Conservation (phyloP, 176 grass and related monocot species). For the Areca catechu region DNA sequence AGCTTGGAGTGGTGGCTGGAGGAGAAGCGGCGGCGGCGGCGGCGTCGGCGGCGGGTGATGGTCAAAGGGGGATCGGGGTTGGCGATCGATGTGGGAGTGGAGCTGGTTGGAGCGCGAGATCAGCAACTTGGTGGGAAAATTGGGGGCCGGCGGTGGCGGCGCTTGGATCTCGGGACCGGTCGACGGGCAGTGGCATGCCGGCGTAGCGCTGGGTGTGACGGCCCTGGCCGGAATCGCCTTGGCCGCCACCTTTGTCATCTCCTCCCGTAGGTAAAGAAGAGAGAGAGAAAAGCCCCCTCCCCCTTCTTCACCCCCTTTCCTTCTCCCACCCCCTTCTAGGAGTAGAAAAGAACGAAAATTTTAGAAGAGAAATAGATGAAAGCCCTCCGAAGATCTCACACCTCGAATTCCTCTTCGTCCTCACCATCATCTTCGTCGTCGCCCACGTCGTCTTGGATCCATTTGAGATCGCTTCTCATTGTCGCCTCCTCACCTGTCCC, state of each 20-base stretch:
- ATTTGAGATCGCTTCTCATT: slow-evolving; percentile 19
- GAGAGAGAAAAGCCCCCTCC: too few relatives aligned
- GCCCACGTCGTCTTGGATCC: slow-evolving; percentile 11
- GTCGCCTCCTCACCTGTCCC: slow-evolving; percentile 13
- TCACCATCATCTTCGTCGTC: slow-evolving; percentile 8
- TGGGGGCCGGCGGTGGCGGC: neutral
- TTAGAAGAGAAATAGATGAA: slow-evolving; percentile 5
- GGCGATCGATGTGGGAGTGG: slow-evolving; percentile 71
- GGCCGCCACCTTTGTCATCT: slow-evolving; percentile 46
- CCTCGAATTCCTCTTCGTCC: slow-evolving; percentile 7
- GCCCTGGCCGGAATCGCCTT: slow-evolving; percentile 62
- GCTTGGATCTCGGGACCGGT: slow-evolving; percentile 7
- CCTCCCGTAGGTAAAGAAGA: slow-evolving; percentile 47
- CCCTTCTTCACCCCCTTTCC: neutral
- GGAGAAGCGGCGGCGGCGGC: too few relatives aligned
- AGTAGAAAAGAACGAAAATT: slow-evolving; percentile 3
- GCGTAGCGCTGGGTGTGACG: slow-evolving; percentile 59
- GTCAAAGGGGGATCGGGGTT: neutral
- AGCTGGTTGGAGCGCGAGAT: slow-evolving; percentile 43
- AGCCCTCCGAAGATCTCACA: slow-evolving; percentile 4
- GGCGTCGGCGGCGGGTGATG: slow-evolving; percentile 11
- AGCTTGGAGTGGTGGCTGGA: neutral
- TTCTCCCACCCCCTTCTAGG: neutral
- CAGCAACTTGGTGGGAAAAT: slow-evolving; percentile 37
- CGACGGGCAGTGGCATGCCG: slow-evolving; percentile 45